Percentiles rank a stretch among this genome's conserved stretches.
Evolutionary conservation across 2,329 filamentous ascomycete genomes (phyloP).

Genomic region (Penicillium sp.): DNA sequence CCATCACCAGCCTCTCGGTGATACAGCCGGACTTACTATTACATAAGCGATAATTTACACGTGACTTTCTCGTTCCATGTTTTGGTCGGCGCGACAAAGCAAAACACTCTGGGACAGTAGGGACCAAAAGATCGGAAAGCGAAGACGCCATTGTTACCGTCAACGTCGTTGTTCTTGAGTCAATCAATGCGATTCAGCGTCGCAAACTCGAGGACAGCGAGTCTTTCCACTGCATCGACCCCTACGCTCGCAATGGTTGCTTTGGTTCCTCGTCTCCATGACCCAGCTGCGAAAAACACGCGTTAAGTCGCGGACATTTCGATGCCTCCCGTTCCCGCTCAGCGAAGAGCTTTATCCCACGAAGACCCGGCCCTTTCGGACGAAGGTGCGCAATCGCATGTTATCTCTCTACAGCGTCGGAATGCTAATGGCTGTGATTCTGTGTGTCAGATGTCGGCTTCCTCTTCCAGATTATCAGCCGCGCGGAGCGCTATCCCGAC

Average conservation of each 20-base stretch:
- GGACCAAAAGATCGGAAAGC: constrained; percentile 14
- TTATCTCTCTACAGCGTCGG: background rate
- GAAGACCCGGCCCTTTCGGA: constrained; percentile 60
- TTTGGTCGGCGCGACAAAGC: constrained; percentile 26
- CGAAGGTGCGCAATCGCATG: constrained; percentile 53
- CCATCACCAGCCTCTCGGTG: background rate
- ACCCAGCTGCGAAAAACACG: constrained; percentile 49
- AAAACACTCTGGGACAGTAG: constrained; percentile 19
- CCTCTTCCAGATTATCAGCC: constrained; percentile 75
- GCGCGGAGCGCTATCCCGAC: constrained; percentile 70
- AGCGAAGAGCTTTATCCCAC: constrained; percentile 46
- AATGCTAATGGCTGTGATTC: constrained; percentile 3
- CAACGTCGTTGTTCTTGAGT: constrained; percentile 10
- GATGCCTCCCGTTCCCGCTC: constrained; percentile 55
- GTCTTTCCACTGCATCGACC: constrained; percentile 10
- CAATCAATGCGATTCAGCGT: constrained; percentile 15
- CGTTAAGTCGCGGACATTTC: constrained; percentile 52
- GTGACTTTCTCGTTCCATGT: constrained; percentile 23
- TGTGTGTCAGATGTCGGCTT: constrained; percentile 70
- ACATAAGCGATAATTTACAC: constrained; percentile 19
- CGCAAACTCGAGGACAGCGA: constrained; percentile 15
- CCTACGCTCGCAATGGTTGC: constrained; percentile 45
- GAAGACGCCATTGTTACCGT: constrained; percentile 8
- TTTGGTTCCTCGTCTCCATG: constrained; percentile 47
- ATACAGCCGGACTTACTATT: constrained; percentile 7